Evolutionary conservation across 495 filamentous ascomycete species (phyloP).

Genomic region (Trichoderma parareesei): DNA sequence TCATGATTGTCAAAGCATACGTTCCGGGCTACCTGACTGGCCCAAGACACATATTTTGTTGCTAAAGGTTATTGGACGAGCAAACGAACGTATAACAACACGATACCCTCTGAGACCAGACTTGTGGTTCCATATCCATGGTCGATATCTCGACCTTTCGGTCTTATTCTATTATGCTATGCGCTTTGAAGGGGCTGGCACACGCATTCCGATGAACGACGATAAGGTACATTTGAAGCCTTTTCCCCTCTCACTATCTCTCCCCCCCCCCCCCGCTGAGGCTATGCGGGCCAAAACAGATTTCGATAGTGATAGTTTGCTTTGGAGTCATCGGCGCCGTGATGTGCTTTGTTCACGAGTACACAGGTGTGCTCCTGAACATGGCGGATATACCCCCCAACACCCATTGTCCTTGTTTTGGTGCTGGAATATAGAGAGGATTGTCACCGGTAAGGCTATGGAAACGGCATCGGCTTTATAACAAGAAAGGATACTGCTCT

Average conservation of each 20-base stretch:
- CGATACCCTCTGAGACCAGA: slow-evolving; percentile 1
- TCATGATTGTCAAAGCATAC: background rate
- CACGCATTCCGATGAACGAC: background rate
- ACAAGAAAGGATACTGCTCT: no score
- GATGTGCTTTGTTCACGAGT: no score
- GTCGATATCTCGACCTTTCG: background rate
- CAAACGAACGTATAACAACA: background rate
- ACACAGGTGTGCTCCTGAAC: no score
- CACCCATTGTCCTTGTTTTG: no score
- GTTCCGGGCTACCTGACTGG: background rate
- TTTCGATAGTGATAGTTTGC: no score
- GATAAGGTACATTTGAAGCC: no score
- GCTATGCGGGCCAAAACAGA: no score
- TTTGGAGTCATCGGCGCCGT: no score
- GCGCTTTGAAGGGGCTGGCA: background rate
- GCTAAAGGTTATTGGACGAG: background rate
- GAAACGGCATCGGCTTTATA: no score
- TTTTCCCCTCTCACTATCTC: background rate
- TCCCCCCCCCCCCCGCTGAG: background rate
- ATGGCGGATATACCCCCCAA: no score
- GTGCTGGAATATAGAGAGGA: no score
- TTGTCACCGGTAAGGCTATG: no score
- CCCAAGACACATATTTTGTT: background rate
- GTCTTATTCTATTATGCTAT: background rate
- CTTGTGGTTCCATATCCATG: background rate